phyloP scores from a whole-genome alignment of 176 grass and related monocot species.

The Pontederia crassipes region DNA sequence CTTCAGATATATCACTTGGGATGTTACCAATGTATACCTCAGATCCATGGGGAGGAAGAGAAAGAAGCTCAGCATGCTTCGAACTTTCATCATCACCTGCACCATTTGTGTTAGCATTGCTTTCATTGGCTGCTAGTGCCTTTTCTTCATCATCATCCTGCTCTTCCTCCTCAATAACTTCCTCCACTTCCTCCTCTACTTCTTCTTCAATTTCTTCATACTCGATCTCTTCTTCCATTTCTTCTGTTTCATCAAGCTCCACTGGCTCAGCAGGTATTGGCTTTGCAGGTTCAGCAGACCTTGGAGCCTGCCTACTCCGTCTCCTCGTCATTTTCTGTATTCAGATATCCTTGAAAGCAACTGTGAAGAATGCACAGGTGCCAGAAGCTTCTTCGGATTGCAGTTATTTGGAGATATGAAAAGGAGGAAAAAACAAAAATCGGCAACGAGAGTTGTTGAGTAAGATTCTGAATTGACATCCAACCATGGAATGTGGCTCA shows the following conservation, averaged over 20 bases:
- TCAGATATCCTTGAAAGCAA: constrained; percentile 41
- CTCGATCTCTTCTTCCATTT: constrained; percentile 60
- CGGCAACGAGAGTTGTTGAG: constrained; percentile 26
- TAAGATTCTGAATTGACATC: constrained; percentile 30
- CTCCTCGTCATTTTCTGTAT: constrained; percentile 58
- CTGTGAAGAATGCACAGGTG: constrained; percentile 49
- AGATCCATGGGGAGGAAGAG: constrained; percentile 87
- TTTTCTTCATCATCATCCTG: constrained; percentile 32
- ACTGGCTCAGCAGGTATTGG: constrained; percentile 19
- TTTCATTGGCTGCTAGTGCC: constrained; percentile 8
- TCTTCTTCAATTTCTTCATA: constrained; percentile 50
- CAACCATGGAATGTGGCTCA: constrained; percentile 27
- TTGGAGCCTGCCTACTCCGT: constrained; percentile 2
- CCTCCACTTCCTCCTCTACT: constrained; percentile 52
- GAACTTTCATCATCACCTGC: constrained; percentile 24
- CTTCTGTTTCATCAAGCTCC: constrained; percentile 36
- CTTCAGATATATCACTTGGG: constrained; percentile 42
- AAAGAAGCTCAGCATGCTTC: constrained; percentile 56
- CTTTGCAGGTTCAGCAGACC: constrained; percentile 19
- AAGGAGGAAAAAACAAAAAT: constrained; percentile 40
- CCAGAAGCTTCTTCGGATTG: constrained; percentile 37
- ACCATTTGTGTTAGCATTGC: constrained; percentile 13
- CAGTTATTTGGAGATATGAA: constrained; percentile 34
- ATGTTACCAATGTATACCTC: constrained; percentile 74
- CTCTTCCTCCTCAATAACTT: constrained; percentile 31